Evolutionary conservation across 2,329 filamentous ascomycete genomes (phyloP), one percentile per base, ranked within the genome.

Genomic region (Fusarium oligoseptatum): DNA sequence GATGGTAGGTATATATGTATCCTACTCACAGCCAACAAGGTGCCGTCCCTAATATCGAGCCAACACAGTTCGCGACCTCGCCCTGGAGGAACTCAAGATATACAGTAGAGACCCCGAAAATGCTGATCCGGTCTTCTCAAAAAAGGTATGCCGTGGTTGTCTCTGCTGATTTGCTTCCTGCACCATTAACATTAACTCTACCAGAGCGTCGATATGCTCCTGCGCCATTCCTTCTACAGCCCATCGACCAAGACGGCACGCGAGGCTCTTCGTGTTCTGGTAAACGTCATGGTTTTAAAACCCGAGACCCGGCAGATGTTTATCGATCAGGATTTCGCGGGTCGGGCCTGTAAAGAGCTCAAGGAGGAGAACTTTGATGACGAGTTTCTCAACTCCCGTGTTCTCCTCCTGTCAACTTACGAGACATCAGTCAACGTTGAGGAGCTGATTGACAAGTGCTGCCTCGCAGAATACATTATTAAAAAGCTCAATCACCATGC

Each of bases 81-180:
- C 87, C 14, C 82, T 93, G 5, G 90, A 92, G 75, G 85, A 95
- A 76, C 87, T 98, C 58, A 98, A 98, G 82, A 78, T 78, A 52
- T 81, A 77, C 75, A 83, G 95, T 8, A 91, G 95, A 70, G 91
- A 93, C 77, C 90, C 92, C 9, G 86, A 85, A 34, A 88, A 94
- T 82, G 92, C 95, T 32, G 93, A 93, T 67, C 93, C 94, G 1
- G 96, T 98, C 67, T 98, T 97, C 83, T 93, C 93, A n/a, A 89
- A 90, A 82, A 86, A 92, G 83, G 95, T 93, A 87, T 74, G 86
- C 20, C 24, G 3, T 39, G 9, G 27, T 24, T 52, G 17, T 39
- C n/a, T n/a, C 34, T 24, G 65, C 11, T 17, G 24, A 29, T n/a
- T 48, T 43, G 45, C 43, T 50, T 32, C 1, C 22, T 32, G 7